Evolutionary conservation across 202 grass and related monocot species (phyloP).

Genomic region (Digitaria exilis): DNA sequence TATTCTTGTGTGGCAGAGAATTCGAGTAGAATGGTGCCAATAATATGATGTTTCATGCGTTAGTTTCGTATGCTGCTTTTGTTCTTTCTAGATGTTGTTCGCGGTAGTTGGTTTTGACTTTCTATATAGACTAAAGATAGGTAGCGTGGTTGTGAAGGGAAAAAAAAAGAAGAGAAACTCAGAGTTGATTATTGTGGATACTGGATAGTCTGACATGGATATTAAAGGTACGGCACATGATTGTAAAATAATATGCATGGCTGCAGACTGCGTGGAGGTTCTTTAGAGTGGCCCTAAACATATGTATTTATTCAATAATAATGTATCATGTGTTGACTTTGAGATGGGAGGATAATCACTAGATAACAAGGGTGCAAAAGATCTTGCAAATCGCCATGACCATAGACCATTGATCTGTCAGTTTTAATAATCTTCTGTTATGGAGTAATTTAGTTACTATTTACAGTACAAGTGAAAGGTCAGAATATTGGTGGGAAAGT

Average conservation of each 20-base stretch:
- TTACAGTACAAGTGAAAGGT: background rate
- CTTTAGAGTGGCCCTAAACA: background rate
- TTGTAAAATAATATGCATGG: slow-evolving; percentile 16
- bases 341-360: background rate
- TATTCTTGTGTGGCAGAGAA: background rate
- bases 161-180: background rate
- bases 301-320: background rate
- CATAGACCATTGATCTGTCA: background rate
- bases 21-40: background rate
- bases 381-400: background rate
- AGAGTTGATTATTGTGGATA: slow-evolving; percentile 22
- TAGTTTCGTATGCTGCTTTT: slow-evolving; percentile 24
- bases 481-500: background rate
- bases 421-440: background rate
- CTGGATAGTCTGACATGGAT: slow-evolving; percentile 18
- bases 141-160: slow-evolving; percentile 26
- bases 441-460: background rate
- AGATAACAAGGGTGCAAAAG: background rate
- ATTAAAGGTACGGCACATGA: background rate
- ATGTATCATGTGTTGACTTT: slow-evolving; percentile 2
- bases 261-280: slow-evolving; percentile 5
- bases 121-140: slow-evolving; percentile 2
- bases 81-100: slow-evolving; percentile 7
- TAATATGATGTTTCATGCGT: background rate
- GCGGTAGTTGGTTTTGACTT: slow-evolving; percentile 39